Conservation (phyloP, 2,329 filamentous ascomycete genomes). For the Stagonosporopsis tanaceti region DNA sequence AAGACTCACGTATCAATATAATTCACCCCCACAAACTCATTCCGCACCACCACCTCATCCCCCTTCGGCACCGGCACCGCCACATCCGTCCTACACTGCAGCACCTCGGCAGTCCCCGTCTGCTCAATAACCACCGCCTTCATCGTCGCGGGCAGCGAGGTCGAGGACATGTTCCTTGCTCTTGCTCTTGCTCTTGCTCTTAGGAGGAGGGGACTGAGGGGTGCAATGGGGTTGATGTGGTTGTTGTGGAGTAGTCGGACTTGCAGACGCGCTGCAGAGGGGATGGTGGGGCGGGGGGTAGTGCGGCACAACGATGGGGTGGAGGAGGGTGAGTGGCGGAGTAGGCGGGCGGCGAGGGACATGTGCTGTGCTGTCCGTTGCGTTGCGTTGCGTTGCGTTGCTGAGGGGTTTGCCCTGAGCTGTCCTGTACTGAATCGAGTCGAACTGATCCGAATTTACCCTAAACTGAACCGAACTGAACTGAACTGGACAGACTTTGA, state of each 20-base stretch:
- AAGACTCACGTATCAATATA: conserved; percentile 82
- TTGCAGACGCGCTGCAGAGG: too few relatives aligned
- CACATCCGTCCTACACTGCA: conserved; percentile 74
- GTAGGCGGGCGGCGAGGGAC: conserved; percentile 17
- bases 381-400: too few relatives aligned
- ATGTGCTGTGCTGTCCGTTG: not conserved
- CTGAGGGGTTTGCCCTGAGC: too few relatives aligned
- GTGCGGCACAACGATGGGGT: too few relatives aligned
- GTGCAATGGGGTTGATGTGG: too few relatives aligned
- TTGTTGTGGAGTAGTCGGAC: too few relatives aligned
- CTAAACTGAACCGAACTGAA: too few relatives aligned
- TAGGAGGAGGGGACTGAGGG: not conserved
- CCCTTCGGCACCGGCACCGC: conserved; percentile 73
- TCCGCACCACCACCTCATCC: conserved; percentile 81
- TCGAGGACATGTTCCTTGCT: conserved; percentile 48
- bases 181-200: conserved; percentile 21
- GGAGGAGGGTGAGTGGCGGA: not conserved
- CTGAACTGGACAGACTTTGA: too few relatives aligned
- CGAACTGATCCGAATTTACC: too few relatives aligned
- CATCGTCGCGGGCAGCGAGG: conserved; percentile 69
- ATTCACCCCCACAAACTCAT: conserved; percentile 82
- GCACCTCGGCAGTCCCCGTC: conserved; percentile 74
- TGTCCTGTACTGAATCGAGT: too few relatives aligned
- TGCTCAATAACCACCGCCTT: conserved; percentile 76
- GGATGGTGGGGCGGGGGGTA: too few relatives aligned